These are phyloP conservation scores for Phylloporus sp. DNA, from an alignment of 768 basidiomycete species.

Conservation along the genomic window DNA sequence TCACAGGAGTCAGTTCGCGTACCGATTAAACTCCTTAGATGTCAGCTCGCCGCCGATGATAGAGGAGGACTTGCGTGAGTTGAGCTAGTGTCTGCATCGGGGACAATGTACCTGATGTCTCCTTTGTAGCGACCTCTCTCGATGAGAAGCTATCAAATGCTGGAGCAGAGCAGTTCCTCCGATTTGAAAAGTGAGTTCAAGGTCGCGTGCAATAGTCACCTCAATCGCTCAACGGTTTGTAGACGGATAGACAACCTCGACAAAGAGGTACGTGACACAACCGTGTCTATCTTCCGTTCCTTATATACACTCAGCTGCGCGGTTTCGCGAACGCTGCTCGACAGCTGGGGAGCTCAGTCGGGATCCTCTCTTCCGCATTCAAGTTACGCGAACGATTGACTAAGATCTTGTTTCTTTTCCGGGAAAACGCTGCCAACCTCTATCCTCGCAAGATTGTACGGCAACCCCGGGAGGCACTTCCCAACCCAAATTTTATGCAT, in stretches of 20 bases:
- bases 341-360: constrained; percentile 53
- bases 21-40: constrained; percentile 18
- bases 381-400: constrained; percentile 48
- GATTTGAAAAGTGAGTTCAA: constrained; percentile 42
- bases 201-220: neutral
- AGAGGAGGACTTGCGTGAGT: constrained; percentile 44
- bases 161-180: constrained; percentile 46
- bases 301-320: constrained; percentile 36
- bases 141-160: constrained; percentile 50
- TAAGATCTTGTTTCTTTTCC: constrained; percentile 48
- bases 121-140: constrained; percentile 35
- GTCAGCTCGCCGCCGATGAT: constrained; percentile 29
- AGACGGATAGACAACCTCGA: constrained; percentile 48
- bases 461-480: constrained; percentile 36
- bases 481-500: constrained; percentile 36
- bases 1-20: neutral
- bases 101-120: constrained; percentile 5
- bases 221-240: constrained; percentile 3
- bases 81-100: neutral
- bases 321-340: constrained; percentile 55
- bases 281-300: constrained; percentile 1
- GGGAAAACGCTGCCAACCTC: constrained; percentile 55
- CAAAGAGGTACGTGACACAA: constrained; percentile 36
- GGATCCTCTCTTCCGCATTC: constrained; percentile 52
- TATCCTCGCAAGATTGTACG: constrained; percentile 46